A percentile compares a stretch with the other conserved stretches of the same genome.
Evolutionary conservation across 495 filamentous ascomycete species (phyloP).

Genomic region (Choiromyces venosus): DNA sequence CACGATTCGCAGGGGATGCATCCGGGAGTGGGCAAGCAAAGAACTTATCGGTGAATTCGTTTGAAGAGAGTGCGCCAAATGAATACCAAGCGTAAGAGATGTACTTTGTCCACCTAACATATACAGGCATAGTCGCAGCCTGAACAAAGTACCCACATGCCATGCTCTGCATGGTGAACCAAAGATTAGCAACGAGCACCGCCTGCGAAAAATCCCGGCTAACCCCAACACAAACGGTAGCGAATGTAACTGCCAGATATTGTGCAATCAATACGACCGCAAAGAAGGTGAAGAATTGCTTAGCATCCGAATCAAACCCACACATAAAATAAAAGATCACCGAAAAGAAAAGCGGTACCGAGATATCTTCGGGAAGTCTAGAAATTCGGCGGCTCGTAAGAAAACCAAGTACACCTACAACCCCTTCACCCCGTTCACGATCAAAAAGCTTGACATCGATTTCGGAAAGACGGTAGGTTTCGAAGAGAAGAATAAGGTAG

Average conservation of each 20-base stretch:
- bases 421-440: conserved; percentile 63
- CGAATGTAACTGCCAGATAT: conserved; percentile 60
- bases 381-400: conserved; percentile 61
- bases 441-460: conserved; percentile 69
- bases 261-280: conserved; percentile 58
- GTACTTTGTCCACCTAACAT: conserved; percentile 67
- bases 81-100: conserved; percentile 58
- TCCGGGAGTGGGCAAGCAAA: conserved; percentile 58
- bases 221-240: conserved; percentile 55
- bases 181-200: conserved; percentile 60
- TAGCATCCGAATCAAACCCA: conserved; percentile 57
- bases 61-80: conserved; percentile 60
- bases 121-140: conserved; percentile 63
- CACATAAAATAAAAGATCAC: conserved; percentile 61
- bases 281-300: conserved; percentile 65
- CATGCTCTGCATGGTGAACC: conserved; percentile 65
- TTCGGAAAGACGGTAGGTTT: conserved; percentile 60
- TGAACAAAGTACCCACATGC: conserved; percentile 70
- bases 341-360: conserved; percentile 61
- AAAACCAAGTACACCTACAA: conserved; percentile 61
- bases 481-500: conserved; percentile 67
- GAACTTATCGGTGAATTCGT: conserved; percentile 63
- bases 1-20: conserved; percentile 55
- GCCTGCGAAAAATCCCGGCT: conserved; percentile 59
- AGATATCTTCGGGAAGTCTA: conserved; percentile 62